Evolutionary conservation across 2,329 filamentous ascomycete species (phyloP).

Genomic region (Madurella mycetomatis): DNA sequence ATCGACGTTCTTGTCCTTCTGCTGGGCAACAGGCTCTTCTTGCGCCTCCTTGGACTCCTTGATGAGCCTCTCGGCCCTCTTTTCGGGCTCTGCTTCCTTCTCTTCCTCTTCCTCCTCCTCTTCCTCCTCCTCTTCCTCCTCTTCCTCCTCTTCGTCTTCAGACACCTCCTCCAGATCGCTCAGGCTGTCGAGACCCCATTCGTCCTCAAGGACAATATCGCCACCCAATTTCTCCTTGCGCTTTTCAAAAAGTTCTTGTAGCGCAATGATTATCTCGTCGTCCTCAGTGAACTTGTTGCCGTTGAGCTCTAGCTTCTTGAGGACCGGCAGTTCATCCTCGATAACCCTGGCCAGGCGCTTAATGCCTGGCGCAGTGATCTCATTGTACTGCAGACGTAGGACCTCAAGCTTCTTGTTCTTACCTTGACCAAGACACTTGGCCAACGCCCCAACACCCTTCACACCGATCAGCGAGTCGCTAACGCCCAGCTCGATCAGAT

Average conservation of each 20-base stretch:
- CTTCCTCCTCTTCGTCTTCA: slow-evolving; percentile 63
- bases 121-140: slow-evolving; percentile 64
- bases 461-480: slow-evolving; percentile 81
- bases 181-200: slow-evolving; percentile 81
- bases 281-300: slow-evolving; percentile 93
- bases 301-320: slow-evolving; percentile 88
- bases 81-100: slow-evolving; percentile 51
- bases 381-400: slow-evolving; percentile 87
- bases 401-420: slow-evolving; percentile 75
- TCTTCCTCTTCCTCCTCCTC: slow-evolving; percentile 65
- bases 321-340: slow-evolving; percentile 62
- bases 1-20: slow-evolving; percentile 75
- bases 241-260: slow-evolving; percentile 68
- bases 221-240: slow-evolving; percentile 72
- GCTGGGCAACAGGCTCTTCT: slow-evolving; percentile 65
- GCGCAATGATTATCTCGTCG: slow-evolving; percentile 62
- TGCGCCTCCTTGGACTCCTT: slow-evolving; percentile 69
- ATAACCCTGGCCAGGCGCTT: slow-evolving; percentile 66
- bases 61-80: slow-evolving; percentile 63
- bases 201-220: slow-evolving; percentile 65
- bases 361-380: slow-evolving; percentile 75
- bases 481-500: slow-evolving; percentile 77
- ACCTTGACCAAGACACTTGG: slow-evolving; percentile 66
- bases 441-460: slow-evolving; percentile 71
- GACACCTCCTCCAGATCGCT: slow-evolving; percentile 79